Evolutionary conservation across 192 early-diverging fungal species (phyloP).

Genomic region (Nowakowskiella sp.): DNA sequence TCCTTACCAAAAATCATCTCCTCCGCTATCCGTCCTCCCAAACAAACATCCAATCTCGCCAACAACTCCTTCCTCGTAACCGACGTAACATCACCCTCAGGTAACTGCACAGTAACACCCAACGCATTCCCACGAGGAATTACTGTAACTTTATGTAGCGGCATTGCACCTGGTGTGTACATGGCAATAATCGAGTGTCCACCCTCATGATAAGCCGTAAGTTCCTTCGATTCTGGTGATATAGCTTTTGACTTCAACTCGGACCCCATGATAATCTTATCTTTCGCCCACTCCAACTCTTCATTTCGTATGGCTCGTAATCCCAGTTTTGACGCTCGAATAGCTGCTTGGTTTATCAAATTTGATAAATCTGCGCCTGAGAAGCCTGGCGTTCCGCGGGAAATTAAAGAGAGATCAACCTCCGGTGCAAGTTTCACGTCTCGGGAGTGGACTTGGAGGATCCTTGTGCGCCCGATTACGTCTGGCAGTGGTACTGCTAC

Average conservation of each 20-base stretch:
- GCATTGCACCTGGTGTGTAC: slow-evolving; percentile 91
- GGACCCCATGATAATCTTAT: slow-evolving; percentile 97
- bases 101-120: slow-evolving; percentile 85
- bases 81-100: slow-evolving; percentile 78
- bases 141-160: slow-evolving; percentile 96
- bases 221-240: slow-evolving; percentile 73
- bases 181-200: slow-evolving; percentile 93
- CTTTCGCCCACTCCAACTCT: slow-evolving; percentile 96
- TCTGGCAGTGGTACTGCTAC: slow-evolving; percentile 93
- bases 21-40: slow-evolving; percentile 98
- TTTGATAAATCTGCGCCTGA: slow-evolving; percentile 99
- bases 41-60: slow-evolving; percentile 88
- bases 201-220: slow-evolving; percentile 98
- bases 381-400: slow-evolving; percentile 96
- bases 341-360: slow-evolving; percentile 94
- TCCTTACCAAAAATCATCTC: slow-evolving; percentile 93
- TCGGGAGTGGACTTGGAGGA: slow-evolving; percentile 85
- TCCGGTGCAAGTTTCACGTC: slow-evolving; percentile 61
- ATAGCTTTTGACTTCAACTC: slow-evolving; percentile 90
- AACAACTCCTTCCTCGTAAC: slow-evolving; percentile 75
- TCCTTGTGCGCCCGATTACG: slow-evolving; percentile 88
- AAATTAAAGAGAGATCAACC: slow-evolving; percentile 76
- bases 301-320: slow-evolving; percentile 62
- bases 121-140: slow-evolving; percentile 88
- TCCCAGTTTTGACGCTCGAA: slow-evolving; percentile 80